Evolutionary conservation across 2,329 filamentous ascomycete genomes (phyloP), one percentile per base, ranked within the genome.

Genomic region (Sporothrix dimorphospora): DNA sequence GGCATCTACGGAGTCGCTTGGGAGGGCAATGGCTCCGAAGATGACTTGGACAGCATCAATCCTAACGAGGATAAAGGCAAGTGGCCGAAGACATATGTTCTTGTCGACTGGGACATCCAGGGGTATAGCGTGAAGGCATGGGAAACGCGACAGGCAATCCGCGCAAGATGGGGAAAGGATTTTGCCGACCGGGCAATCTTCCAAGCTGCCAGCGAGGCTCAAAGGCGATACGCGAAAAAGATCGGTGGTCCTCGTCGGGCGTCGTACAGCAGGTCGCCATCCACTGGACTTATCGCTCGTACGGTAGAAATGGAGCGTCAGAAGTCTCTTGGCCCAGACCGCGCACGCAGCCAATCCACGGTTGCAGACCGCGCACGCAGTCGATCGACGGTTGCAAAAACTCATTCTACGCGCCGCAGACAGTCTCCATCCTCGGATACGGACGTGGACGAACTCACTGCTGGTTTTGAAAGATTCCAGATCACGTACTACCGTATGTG

Each of bases 1-100:
- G 30, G 30, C 55, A 59, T 59, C 14, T 59, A 59, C 55, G 55
- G 55, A 59, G 55, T 59, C 55, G 55, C 55, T 59, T 59, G 14
- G 14, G 30, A 59, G 55, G 55, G 55, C 24, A 19, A 59, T 38
- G 30, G 30, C 55, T 59, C 14, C 34, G 14, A 38, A 7, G 7
- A 38, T 59, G 14, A 59, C 55, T 59, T 59, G 30, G 30, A 8
- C 9, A 59, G 3, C 4, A 59, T 59, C 4, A 59, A 59, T 59
- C 27, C 24, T n/a, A n/a, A n/a, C n/a, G 14, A 59, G 55, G 14
- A 8, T 59, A 59, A 19, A 59, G 16, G 55, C 14, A 59, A 19
- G 55, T 59, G 24, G 55, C 55, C 55, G 55, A 59, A 59, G 19
- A 59, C 24, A 38, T 59, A 59, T 14, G 38, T 59, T 59, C 55